phyloP scores from a whole-genome alignment of 345 rosid species.

The Eucalyptus urophylla region DNA sequence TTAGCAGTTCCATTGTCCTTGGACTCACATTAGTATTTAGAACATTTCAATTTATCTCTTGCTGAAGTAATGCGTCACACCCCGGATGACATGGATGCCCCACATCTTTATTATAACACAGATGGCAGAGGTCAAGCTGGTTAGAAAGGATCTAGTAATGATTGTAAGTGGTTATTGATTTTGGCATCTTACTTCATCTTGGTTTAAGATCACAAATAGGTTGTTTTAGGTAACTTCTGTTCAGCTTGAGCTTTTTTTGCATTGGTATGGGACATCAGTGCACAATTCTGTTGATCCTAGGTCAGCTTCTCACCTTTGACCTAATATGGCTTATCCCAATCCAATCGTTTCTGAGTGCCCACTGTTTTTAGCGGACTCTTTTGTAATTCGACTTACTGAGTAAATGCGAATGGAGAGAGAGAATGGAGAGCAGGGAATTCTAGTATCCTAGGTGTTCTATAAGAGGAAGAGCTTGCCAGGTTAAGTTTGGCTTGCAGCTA shows the following conservation, averaged over 20 bases:
- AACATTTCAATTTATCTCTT: not conserved
- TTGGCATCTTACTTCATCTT: not conserved
- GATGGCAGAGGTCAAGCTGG: not conserved
- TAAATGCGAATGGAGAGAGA: no score
- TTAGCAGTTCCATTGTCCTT: fast-evolving
- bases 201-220: not conserved
- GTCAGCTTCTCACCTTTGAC: not conserved
- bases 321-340: not conserved
- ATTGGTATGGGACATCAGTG: not conserved
- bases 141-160: not conserved
- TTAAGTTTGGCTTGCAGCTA: not conserved
- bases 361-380: not conserved
- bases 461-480: fast-evolving
- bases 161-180: not conserved
- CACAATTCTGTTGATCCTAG: not conserved
- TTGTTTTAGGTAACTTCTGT: not conserved
- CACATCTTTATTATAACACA: no score
- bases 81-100: fast-evolving
- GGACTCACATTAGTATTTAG: fast-evolving
- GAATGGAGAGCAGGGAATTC: no score
- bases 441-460: no score
- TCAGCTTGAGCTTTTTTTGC: not conserved
- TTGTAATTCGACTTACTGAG: fast-evolving
- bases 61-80: not conserved
- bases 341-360: not conserved